Evolutionary conservation across 2,329 filamentous ascomycete genomes (phyloP).

Genomic region (Uncinocarpus reesii): DNA sequence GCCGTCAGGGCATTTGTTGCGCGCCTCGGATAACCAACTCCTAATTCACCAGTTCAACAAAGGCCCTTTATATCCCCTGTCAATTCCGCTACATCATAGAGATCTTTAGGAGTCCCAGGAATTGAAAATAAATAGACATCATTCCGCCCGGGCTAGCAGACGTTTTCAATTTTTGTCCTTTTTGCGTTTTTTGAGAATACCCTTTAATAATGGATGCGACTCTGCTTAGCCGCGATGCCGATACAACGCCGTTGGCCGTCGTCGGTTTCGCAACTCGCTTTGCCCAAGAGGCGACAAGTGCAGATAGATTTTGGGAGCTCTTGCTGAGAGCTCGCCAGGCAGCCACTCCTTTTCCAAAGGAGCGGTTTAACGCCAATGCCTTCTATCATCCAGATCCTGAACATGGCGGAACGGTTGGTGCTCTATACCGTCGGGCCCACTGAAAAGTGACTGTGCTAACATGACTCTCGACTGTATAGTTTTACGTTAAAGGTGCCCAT

Average conservation of each 20-base stretch:
- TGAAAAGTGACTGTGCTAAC: slow-evolving; percentile 2
- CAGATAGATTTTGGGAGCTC: slow-evolving; percentile 13
- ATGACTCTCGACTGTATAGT: not conserved
- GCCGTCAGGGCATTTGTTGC: not conserved
- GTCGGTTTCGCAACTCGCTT: slow-evolving; percentile 10
- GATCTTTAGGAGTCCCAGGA: not conserved
- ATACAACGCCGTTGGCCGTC: slow-evolving; percentile 8
- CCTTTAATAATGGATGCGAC: not conserved
- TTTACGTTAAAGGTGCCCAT: slow-evolving; percentile 14
- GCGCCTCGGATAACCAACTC: not conserved
- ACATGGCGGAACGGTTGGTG: slow-evolving; percentile 25
- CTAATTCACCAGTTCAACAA: slow-evolving; percentile 3
- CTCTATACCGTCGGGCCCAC: not conserved
- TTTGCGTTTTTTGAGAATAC: not conserved
- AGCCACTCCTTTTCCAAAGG: slow-evolving; percentile 12
- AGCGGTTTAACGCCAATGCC: slow-evolving; percentile 28
- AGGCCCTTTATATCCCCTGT: not conserved
- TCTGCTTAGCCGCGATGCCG: not conserved
- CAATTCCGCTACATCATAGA: not conserved
- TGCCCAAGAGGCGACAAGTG: slow-evolving; percentile 8
- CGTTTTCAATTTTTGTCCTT: not conserved
- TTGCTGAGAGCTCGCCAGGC: slow-evolving; percentile 7
- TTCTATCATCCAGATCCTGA: slow-evolving; percentile 33
- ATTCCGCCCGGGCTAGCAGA: not conserved
- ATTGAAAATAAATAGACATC: not conserved